Evolutionary conservation across 2,329 filamentous ascomycete genomes (phyloP), one percentile per base, ranked within the genome.

Genomic region (Penicillium corylophilum): DNA sequence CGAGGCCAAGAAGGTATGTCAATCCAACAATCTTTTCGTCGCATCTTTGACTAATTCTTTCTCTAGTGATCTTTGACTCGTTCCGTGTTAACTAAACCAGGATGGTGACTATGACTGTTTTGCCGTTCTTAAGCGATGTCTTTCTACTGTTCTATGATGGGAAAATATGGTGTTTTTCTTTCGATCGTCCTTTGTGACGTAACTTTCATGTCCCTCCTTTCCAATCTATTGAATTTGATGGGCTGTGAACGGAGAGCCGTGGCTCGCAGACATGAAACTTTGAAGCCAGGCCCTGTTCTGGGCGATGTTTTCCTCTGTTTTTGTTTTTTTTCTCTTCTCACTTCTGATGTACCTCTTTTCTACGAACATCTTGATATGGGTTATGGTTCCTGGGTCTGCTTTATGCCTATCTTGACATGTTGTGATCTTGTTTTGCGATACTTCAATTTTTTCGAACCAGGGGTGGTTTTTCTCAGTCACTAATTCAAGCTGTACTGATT

Each of bases 1-100:
- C 67, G 76, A 46, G 71, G 70, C 35, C 69, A 71, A 48, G 76
- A 79, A 71, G 71, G 75, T 77, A 56, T 60, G 69, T 54, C 39
- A 16, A 10, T 28, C 7, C 8, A 18, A 12, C 2, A 4, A 20
- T 33, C 3, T 31, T 20, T 44, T 8, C 28, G 3, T 38, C 10
- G 33, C 13, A 12, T 23, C 12, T 16, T 26, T 26, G 39, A 59
- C 48, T 24, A 13, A 22, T 5, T 5, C 7, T 28, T 28, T 7
- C 18, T 23, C 10, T 33, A 71, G 68, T 70, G 15, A 71, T 71
- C 47, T 66, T 71, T 46, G 69, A 71, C 54, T 64, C 68, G 9
- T 71, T 71, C 67, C 68, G 69, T 44, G 62, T 71, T 46, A 69
- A 69, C 49, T 71, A 64, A 61, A 44, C 15, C 23, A 41, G 42